These are phyloP conservation scores for Skeletonema costatum DNA, from an alignment of 108 stramenopile species.

Conservation along the genomic window DNA sequence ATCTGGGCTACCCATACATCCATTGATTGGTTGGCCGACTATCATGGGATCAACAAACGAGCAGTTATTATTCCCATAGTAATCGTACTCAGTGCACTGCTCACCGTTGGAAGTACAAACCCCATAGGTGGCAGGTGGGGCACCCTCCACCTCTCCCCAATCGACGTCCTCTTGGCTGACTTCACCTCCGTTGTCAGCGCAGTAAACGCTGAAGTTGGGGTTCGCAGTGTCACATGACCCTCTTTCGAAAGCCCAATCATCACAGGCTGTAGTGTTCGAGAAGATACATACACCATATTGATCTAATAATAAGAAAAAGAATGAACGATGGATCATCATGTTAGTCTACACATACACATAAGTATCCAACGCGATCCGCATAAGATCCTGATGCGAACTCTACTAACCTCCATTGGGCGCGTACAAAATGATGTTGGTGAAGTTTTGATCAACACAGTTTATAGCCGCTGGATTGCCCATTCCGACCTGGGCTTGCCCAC, in stretches of 20 bases:
- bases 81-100: not conserved
- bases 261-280: not conserved
- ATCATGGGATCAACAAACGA: not conserved
- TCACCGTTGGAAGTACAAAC: not conserved
- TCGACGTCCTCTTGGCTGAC: not conserved
- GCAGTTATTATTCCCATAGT: not conserved
- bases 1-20: too few relatives aligned
- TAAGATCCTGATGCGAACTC: not conserved
- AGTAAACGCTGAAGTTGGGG: not conserved
- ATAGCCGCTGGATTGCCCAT: not conserved
- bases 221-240: not conserved
- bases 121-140: not conserved
- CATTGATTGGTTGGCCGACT: too few relatives aligned
- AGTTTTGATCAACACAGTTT: not conserved
- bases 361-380: too few relatives aligned
- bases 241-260: not conserved
- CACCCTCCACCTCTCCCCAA: not conserved
- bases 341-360: too few relatives aligned
- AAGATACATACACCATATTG: conserved; percentile 1
- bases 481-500: not conserved
- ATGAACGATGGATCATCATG: not conserved
- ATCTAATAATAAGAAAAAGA: not conserved
- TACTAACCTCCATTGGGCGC: not conserved
- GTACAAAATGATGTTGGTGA: not conserved
- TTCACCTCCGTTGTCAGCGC: not conserved